These are phyloP conservation scores for Aspergillus eucalypticola DNA, from an alignment of 2,329 filamentous ascomycete species.

Conservation along the genomic window DNA sequence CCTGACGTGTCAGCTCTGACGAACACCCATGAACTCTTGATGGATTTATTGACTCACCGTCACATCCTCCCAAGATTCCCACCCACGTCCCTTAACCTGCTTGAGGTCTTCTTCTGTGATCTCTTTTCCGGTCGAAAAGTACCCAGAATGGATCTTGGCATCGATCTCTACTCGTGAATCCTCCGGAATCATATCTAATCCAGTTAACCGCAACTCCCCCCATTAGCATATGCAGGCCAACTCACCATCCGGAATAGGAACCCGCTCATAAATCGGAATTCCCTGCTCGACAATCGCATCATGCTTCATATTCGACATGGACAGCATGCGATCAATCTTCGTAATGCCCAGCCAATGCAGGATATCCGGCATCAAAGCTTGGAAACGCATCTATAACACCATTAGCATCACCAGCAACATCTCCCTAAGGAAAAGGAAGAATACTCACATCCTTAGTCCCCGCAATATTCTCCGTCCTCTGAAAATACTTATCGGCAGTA, in stretches of 20 bases:
- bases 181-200: constrained; percentile 76
- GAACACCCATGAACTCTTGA: no score
- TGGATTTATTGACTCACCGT: constrained; percentile 24
- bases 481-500: constrained; percentile 68
- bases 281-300: constrained; percentile 54
- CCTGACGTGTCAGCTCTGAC: background rate
- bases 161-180: constrained; percentile 98
- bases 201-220: background rate
- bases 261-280: constrained; percentile 77
- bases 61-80: constrained; percentile 68
- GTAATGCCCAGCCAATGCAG: constrained; percentile 97
- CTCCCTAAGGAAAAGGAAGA: background rate
- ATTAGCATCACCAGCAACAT: constrained; percentile 12
- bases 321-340: constrained; percentile 97
- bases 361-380: constrained; percentile 96
- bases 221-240: background rate
- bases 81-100: constrained; percentile 83
- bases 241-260: constrained; percentile 75
- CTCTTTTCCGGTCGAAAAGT: constrained; percentile 83
- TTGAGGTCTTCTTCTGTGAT: constrained; percentile 84
- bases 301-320: constrained; percentile 81
- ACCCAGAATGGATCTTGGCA: constrained; percentile 91
- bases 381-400: constrained; percentile 78
- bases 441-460: constrained; percentile 70
- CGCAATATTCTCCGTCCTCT: constrained; percentile 95